These are phyloP conservation scores for Geosiphon pyriformis DNA, from an alignment of 192 early-diverging fungal genomes.

Conservation along the genomic window DNA sequence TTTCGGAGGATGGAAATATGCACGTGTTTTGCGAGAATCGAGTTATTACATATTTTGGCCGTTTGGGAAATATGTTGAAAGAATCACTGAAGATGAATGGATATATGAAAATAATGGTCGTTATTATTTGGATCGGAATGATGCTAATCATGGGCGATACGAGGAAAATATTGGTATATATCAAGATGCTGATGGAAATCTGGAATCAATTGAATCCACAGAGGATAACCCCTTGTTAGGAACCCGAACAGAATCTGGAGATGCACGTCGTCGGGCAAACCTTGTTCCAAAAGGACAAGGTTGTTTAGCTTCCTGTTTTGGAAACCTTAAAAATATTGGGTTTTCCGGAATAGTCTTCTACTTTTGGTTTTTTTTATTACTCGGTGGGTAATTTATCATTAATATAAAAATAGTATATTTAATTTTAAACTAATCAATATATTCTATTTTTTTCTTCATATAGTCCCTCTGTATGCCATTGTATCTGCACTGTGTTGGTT, in stretches of 20 bases:
- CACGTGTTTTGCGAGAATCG: constrained; percentile 66
- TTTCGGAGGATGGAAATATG: constrained; percentile 51
- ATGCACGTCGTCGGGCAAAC: not conserved
- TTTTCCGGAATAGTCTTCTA: constrained; percentile 46
- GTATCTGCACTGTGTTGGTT: constrained; percentile 80
- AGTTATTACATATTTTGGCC: constrained; percentile 92
- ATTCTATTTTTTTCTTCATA: constrained; percentile 28
- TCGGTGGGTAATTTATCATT: constrained; percentile 41
- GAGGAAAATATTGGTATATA: constrained; percentile 17
- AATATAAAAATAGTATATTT: no score
- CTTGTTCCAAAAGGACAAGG: constrained; percentile 16
- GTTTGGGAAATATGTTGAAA: constrained; percentile 90
- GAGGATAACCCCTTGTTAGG: constrained; percentile 35
- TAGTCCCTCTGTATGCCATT: constrained; percentile 73
- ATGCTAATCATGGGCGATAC: not conserved
- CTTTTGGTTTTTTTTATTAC: constrained; percentile 35
- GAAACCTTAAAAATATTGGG: constrained; percentile 32
- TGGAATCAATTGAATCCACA: constrained; percentile 13
- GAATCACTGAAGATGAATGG: constrained; percentile 23
- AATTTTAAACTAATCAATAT: no score
- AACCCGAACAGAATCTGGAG: constrained; percentile 24
- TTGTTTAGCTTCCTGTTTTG: constrained; percentile 21
- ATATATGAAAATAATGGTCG: not conserved
- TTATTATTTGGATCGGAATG: no score
- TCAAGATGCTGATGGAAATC: constrained; percentile 6